phyloP scores from a whole-genome alignment of 2,329 filamentous ascomycete species.

The Macrophomina pseudophaseolina region DNA sequence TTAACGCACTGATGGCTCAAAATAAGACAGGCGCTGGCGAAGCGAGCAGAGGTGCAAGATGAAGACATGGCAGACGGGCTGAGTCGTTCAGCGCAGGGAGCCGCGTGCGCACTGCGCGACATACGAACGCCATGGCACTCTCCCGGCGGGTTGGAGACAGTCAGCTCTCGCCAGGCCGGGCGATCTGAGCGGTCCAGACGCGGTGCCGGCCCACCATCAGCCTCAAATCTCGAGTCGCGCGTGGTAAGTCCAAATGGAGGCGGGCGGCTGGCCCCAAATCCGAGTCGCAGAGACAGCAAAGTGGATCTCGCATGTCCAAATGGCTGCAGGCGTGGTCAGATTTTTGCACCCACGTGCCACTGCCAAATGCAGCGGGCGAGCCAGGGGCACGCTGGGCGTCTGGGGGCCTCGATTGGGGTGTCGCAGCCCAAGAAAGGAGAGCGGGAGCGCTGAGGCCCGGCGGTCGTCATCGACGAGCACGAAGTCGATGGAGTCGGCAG shows the following conservation, averaged over 20 bases:
- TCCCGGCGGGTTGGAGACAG: slow-evolving; percentile 4
- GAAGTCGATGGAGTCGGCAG: background rate
- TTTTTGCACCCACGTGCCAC: slow-evolving; percentile 20
- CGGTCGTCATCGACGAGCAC: background rate
- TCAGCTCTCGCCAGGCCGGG: slow-evolving; percentile 13
- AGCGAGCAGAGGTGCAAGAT: background rate
- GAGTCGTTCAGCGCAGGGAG: slow-evolving; percentile 11
- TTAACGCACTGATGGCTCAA: slow-evolving; percentile 6
- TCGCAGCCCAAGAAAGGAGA: slow-evolving; percentile 3
- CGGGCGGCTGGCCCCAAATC: background rate
- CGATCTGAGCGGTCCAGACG: slow-evolving; percentile 20
- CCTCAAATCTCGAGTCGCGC: slow-evolving; percentile 20
- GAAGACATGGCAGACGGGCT: background rate
- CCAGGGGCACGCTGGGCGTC: slow-evolving; percentile 5
- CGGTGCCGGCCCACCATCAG: slow-evolving; percentile 1
- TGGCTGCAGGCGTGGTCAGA: background rate
- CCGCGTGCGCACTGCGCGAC: slow-evolving; percentile 21
- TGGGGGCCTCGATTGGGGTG: background rate
- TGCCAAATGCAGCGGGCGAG: slow-evolving; percentile 1
- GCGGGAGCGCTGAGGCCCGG: background rate
- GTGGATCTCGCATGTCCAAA: slow-evolving; percentile 7
- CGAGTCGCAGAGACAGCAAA: background rate
- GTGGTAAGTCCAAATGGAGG: slow-evolving; percentile 9
- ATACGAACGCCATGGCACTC: slow-evolving; percentile 19
- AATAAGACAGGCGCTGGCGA: slow-evolving; percentile 3